Percentiles rank a stretch among this genome's conserved stretches.
Evolutionary conservation across 2,329 filamentous ascomycete genomes (phyloP).

Genomic region (Magnaporthiopsis incrustans): DNA sequence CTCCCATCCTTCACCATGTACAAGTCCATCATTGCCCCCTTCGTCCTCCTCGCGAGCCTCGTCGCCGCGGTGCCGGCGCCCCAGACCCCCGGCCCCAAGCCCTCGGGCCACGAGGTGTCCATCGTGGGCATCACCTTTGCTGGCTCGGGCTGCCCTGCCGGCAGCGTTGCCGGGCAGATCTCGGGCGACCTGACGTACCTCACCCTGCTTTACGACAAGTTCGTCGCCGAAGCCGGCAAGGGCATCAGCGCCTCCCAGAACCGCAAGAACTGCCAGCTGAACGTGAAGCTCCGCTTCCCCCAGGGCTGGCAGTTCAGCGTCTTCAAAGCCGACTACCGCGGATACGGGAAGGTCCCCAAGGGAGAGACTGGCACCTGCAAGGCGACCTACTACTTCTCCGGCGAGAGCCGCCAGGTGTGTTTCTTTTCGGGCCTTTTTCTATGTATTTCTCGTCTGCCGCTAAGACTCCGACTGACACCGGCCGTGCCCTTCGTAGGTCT

Average conservation of each 20-base stretch:
- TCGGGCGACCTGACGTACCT: slow-evolving; percentile 23
- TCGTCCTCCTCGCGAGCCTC: slow-evolving; percentile 8
- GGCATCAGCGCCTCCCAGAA: slow-evolving; percentile 31
- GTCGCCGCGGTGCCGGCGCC: slow-evolving; percentile 9
- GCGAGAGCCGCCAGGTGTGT: slow-evolving; percentile 30
- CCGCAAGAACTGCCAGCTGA: slow-evolving; percentile 47
- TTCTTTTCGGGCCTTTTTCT: background rate
- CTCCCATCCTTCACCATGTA: background rate
- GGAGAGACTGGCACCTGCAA: slow-evolving; percentile 39
- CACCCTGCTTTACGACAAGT: slow-evolving; percentile 44
- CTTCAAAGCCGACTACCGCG: slow-evolving; percentile 43
- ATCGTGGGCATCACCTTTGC: slow-evolving; percentile 19
- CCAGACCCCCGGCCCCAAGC: slow-evolving; percentile 8
- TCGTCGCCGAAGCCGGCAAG: slow-evolving; percentile 40
- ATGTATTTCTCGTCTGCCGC: background rate
- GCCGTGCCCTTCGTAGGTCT: slow-evolving; percentile 21
- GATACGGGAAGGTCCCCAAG: slow-evolving; percentile 36
- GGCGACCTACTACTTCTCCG: slow-evolving; percentile 47
- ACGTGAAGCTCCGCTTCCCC: slow-evolving; percentile 42
- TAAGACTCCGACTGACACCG: background rate
- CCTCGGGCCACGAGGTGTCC: slow-evolving; percentile 18
- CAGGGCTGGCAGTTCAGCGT: slow-evolving; percentile 44
- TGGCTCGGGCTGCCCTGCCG: slow-evolving; percentile 21
- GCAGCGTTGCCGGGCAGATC: slow-evolving; percentile 17
- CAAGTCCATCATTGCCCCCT: slow-evolving; percentile 1